phyloP scores from a whole-genome alignment of 306 rosid species.

The Acacia melanoxylon region DNA sequence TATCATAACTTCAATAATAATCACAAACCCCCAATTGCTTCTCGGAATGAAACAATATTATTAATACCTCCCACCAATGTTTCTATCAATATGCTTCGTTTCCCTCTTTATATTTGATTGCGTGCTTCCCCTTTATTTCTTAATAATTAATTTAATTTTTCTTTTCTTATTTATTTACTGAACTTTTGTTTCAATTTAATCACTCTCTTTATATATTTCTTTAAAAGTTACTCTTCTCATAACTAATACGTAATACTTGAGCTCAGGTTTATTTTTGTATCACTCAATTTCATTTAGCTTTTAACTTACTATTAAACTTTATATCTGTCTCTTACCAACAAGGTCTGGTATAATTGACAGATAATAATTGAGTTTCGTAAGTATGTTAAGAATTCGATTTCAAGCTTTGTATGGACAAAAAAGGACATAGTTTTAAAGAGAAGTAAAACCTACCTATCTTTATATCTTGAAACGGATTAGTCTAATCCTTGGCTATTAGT shows the following conservation, averaged over 20 bases:
- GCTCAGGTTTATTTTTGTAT: background rate
- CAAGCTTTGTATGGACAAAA: background rate
- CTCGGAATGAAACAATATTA: constrained; percentile 10
- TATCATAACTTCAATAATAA: background rate
- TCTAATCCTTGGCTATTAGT: too few relatives aligned
- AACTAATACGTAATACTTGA: too few relatives aligned
- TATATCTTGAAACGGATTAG: too few relatives aligned
- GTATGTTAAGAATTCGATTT: too few relatives aligned
- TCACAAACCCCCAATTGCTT: constrained; percentile 31
- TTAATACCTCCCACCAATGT: background rate
- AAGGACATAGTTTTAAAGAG: too few relatives aligned
- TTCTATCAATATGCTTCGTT: background rate
- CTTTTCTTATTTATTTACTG: background rate
- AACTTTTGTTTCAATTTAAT: background rate
- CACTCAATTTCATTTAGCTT: too few relatives aligned
- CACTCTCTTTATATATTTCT: background rate
- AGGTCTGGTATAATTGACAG: background rate
- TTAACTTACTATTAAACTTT: background rate
- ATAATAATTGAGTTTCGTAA: too few relatives aligned
- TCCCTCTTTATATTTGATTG: background rate
- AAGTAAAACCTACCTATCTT: too few relatives aligned
- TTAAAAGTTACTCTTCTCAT: background rate
- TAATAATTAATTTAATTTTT: background rate
- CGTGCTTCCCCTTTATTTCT: background rate
- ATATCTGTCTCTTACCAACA: background rate